Conservation (phyloP, 805 yeast genomes). For the Kurtzmaniella fragi region DNA sequence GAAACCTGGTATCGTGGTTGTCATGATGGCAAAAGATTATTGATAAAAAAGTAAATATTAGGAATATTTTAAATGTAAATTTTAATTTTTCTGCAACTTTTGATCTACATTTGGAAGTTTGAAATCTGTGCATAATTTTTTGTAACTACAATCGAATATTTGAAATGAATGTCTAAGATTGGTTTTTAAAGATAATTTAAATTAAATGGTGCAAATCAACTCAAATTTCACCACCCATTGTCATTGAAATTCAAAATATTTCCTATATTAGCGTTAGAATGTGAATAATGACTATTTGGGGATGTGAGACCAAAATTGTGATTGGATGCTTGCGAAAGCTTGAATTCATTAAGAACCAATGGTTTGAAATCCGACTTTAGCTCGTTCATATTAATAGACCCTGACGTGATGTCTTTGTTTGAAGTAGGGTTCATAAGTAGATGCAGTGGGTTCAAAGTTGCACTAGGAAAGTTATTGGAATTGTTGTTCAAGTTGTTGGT, state of each 20-base stretch:
- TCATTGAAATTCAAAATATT: not conserved
- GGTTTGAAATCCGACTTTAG: not conserved
- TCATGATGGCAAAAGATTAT: too few relatives aligned
- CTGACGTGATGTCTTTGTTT: not conserved
- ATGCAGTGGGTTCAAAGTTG: slow-evolving; percentile 24
- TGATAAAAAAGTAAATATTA: too few relatives aligned
- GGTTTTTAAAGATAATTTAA: too few relatives aligned
- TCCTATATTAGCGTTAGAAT: not conserved
- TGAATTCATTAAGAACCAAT: slow-evolving; percentile 5
- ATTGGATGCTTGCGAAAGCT: not conserved
- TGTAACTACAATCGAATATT: too few relatives aligned
- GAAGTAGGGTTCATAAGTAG: slow-evolving; percentile 7
- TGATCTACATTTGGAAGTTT: too few relatives aligned
- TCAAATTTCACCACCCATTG: not conserved
- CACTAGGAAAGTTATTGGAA: not conserved
- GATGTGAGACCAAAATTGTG: slow-evolving; percentile 7
- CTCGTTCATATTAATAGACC: not conserved
- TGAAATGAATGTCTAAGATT: too few relatives aligned
- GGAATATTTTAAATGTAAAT: too few relatives aligned
- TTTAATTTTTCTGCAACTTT: too few relatives aligned
- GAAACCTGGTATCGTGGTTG: too few relatives aligned
- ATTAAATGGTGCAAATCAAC: too few relatives aligned
- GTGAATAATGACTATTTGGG: slow-evolving; percentile 5
- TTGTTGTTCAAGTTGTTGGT: not conserved
- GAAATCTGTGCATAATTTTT: too few relatives aligned